A percentile compares a stretch with the other conserved stretches of the same genome.
phyloP scores from a whole-genome alignment of 2,329 filamentous ascomycete genomes.

The Coniochaeta sp. region DNA sequence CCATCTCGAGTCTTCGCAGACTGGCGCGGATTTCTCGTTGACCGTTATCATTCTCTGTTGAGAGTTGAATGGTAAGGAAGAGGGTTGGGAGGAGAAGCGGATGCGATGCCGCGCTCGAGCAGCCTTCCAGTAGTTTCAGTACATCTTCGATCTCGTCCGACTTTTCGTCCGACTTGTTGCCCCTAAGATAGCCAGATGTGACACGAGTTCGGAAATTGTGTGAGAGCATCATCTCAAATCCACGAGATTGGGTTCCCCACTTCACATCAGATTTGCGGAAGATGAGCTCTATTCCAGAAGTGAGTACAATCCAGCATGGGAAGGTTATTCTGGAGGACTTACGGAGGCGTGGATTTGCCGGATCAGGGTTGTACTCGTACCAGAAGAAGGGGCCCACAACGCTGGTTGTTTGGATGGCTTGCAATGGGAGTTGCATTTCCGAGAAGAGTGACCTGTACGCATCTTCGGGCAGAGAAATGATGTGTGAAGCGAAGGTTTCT shows the following conservation, averaged over 20 bases:
- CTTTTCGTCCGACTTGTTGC: conserved; percentile 12
- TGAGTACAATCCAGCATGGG: background rate
- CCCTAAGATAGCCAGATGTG: conserved; percentile 25
- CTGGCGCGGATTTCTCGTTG: conserved; percentile 19
- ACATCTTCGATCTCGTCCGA: conserved; percentile 12
- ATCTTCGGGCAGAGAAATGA: conserved; percentile 15
- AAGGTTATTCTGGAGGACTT: background rate
- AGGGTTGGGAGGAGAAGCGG: conserved; percentile 24
- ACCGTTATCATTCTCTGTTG: conserved; percentile 17
- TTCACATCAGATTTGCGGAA: conserved; percentile 26
- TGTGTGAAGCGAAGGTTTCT: conserved; percentile 18
- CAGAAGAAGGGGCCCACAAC: conserved; percentile 27
- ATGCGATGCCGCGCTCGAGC: conserved; percentile 13
- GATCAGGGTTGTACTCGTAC: conserved; percentile 18
- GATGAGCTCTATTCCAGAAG: conserved; percentile 18
- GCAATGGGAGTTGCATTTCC: conserved; percentile 19
- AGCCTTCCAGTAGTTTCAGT: conserved; percentile 19
- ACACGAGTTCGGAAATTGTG: conserved; percentile 19
- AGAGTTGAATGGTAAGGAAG: conserved; percentile 18
- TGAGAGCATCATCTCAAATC: conserved; percentile 25
- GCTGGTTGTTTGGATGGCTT: conserved; percentile 19
- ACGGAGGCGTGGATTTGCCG: conserved; percentile 18
- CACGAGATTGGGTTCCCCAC: conserved; percentile 20
- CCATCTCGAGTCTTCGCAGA: conserved; percentile 20
- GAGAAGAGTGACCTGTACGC: conserved; percentile 19